Conservation (phyloP, 257 asterid genomes). For the Solanum pinnatisectum region DNA sequence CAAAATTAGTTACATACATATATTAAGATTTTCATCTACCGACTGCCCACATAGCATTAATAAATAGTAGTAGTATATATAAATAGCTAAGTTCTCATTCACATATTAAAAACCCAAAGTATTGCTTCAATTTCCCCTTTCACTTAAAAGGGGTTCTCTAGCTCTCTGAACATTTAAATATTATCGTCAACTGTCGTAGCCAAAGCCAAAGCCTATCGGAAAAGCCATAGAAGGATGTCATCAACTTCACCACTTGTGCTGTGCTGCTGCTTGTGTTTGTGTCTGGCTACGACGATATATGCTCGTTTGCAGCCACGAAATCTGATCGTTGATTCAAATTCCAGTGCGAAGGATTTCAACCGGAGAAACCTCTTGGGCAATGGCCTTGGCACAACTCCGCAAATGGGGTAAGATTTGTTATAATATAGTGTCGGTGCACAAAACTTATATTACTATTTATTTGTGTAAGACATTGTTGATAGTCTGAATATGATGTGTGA, state of each 20-base stretch:
- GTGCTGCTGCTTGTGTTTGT: background rate
- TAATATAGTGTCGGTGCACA: background rate
- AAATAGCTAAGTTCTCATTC: background rate
- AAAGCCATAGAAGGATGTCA: background rate
- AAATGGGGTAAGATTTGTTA: constrained; percentile 56
- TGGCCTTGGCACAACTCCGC: constrained; percentile 70
- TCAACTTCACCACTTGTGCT: background rate
- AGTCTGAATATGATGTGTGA: background rate
- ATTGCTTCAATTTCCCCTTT: background rate
- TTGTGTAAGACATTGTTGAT: background rate
- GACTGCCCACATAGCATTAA: background rate
- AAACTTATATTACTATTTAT: background rate
- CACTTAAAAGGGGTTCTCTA: background rate
- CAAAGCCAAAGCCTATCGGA: background rate
- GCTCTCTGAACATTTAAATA: background rate
- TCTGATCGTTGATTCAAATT: background rate
- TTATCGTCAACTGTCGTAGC: background rate
- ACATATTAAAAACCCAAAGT: background rate
- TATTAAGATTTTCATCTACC: background rate
- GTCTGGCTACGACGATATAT: background rate
- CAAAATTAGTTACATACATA: background rate
- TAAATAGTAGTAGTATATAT: background rate
- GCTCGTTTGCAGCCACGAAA: background rate
- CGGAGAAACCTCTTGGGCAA: constrained; percentile 31
- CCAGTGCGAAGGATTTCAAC: background rate